These are phyloP conservation scores for Cutaneotrichosporon arboriforme DNA, from an alignment of 1,284 basidiomycete species.

Conservation along the genomic window DNA sequence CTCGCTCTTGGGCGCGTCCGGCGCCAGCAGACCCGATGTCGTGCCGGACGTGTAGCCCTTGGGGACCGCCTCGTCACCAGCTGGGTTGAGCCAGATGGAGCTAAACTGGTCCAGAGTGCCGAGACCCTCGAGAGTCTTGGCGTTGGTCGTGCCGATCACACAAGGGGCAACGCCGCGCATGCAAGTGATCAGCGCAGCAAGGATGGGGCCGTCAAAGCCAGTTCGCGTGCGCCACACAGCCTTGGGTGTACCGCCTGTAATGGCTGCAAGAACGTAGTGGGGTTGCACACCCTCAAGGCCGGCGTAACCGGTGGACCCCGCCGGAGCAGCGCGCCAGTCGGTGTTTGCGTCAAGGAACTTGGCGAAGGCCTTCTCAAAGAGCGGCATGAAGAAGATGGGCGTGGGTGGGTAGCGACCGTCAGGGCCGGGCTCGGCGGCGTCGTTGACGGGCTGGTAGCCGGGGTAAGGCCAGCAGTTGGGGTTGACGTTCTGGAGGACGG, in stretches of 20 bases:
- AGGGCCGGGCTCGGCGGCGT: conserved; percentile 12
- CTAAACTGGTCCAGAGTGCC: conserved; percentile 6
- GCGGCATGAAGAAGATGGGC: conserved; percentile 21
- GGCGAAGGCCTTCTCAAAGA: conserved; percentile 23
- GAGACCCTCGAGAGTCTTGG: conserved; percentile 11
- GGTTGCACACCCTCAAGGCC: conserved; percentile 13
- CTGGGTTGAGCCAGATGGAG: conserved; percentile 14
- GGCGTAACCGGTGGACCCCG: conserved; percentile 6
- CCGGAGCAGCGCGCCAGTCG: conserved; percentile 4
- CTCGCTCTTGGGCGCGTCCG: conserved; percentile 8
- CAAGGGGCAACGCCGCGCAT: conserved; percentile 15
- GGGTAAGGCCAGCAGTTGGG: conserved; percentile 16
- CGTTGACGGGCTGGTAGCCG: conserved; percentile 18
- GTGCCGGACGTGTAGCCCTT: conserved; percentile 2
- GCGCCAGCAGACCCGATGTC: conserved; percentile 6
- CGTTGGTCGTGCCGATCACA: conserved; percentile 12
- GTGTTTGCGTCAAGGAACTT: conserved; percentile 19
- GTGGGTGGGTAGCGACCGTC: conserved; percentile 13
- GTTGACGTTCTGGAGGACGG: conserved; percentile 9
- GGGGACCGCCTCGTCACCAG: neutral
- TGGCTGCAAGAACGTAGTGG: conserved; percentile 12
- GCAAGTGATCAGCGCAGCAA: conserved; percentile 13
- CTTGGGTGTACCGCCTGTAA: conserved; percentile 18
- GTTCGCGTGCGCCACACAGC: neutral
- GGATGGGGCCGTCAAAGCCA: conserved; percentile 10